These are phyloP conservation scores for Lecanoromycetidae sp. DNA, from an alignment of 2,329 filamentous ascomycete species.

Conservation along the genomic window DNA sequence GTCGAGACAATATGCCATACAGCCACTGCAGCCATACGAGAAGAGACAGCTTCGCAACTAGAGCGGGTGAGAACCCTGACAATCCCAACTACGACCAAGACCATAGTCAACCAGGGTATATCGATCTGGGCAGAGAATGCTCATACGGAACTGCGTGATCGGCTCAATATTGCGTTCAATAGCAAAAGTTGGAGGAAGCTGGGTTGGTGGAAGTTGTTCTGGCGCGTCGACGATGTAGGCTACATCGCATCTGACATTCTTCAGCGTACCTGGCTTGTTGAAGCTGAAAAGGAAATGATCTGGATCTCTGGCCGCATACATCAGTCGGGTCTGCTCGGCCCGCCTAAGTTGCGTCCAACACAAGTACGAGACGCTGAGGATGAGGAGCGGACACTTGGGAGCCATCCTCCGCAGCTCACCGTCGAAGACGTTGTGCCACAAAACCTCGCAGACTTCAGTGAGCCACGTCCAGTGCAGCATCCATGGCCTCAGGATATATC, in stretches of 20 bases:
- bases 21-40: constrained; percentile 39
- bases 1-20: constrained; percentile 54
- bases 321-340: constrained; percentile 45
- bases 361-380: neutral
- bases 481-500: constrained; percentile 54
- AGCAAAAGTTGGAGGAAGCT: constrained; percentile 68
- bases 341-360: neutral
- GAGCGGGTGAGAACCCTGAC: constrained; percentile 23
- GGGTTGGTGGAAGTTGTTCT: constrained; percentile 90
- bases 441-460: neutral
- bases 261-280: constrained; percentile 60
- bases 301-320: constrained; percentile 68
- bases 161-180: constrained; percentile 65
- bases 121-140: constrained; percentile 64
- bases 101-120: constrained; percentile 47
- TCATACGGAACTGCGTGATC: constrained; percentile 69
- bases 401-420: constrained; percentile 5
- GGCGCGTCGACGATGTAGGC: constrained; percentile 83
- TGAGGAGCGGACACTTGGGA: constrained; percentile 8
- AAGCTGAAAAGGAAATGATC: constrained; percentile 68
- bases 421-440: constrained; percentile 13
- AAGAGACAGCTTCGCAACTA: constrained; percentile 35
- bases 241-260: constrained; percentile 74
- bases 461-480: neutral
- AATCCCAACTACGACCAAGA: constrained; percentile 33